Evolutionary conservation across 441 rosid genomes (phyloP).

Genomic region (Pelargonium cotyledonis): DNA sequence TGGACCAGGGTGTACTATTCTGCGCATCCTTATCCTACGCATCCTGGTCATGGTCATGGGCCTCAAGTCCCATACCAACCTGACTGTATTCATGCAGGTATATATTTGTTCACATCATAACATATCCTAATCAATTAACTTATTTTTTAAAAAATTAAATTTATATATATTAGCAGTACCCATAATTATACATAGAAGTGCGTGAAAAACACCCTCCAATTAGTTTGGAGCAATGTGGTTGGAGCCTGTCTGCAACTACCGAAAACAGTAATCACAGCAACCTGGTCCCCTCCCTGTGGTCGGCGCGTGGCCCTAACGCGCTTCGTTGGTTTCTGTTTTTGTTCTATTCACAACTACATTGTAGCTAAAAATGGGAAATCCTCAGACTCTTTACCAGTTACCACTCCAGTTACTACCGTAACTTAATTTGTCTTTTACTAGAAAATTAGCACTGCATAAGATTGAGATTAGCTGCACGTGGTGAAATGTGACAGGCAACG

Average conservation of each 20-base stretch:
- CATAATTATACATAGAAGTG: conserved; percentile 19
- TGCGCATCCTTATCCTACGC: conserved; percentile 39
- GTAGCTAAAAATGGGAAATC: too few species aligned
- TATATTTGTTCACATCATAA: conserved; percentile 11
- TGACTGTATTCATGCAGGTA: conserved; percentile 63
- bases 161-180: too few species aligned
- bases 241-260: neutral
- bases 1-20: conserved; percentile 20
- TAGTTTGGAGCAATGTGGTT: conserved; percentile 33
- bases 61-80: conserved; percentile 40
- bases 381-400: too few species aligned
- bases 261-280: neutral
- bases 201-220: conserved; percentile 37
- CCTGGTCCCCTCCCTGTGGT: too few species aligned
- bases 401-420: too few species aligned
- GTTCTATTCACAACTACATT: too few species aligned
- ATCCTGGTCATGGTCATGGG: conserved; percentile 29
- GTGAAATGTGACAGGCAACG: neutral
- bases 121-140: neutral
- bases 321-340: too few species aligned
- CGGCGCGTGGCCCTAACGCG: too few species aligned
- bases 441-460: too few species aligned
- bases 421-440: too few species aligned
- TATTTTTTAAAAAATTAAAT: too few species aligned
- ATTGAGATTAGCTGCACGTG: neutral